Evolutionary conservation across 495 filamentous ascomycete genomes (phyloP).

Genomic region (Apiosordaria backusii): DNA sequence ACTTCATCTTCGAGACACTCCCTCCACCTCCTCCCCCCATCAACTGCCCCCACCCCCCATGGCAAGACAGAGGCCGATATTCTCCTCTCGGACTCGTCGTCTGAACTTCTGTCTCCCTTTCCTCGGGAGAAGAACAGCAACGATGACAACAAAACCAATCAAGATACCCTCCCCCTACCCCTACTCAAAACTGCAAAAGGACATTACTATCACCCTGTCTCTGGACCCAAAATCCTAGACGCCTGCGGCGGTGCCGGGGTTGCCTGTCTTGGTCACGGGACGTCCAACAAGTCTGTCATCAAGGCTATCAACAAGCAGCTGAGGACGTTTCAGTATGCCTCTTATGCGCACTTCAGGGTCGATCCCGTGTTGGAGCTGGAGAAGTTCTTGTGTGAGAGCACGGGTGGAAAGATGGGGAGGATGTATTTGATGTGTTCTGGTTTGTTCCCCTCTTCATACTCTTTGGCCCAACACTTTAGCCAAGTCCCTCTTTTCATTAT

Average conservation of each 20-base stretch:
- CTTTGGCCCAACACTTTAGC: not conserved
- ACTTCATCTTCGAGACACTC: conserved; percentile 1
- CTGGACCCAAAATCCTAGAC: conserved; percentile 58
- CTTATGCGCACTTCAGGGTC: conserved; percentile 41
- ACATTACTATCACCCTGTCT: conserved; percentile 38
- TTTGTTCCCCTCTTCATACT: conserved; percentile 26
- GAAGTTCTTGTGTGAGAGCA: conserved; percentile 39
- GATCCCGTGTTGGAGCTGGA: conserved; percentile 34
- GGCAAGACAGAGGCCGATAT: conserved; percentile 7
- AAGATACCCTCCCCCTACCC: not conserved
- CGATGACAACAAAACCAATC: not conserved
- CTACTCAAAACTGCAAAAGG: conserved; percentile 24
- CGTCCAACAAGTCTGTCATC: conserved; percentile 32
- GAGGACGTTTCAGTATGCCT: conserved; percentile 37
- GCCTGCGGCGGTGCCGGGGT: conserved; percentile 50
- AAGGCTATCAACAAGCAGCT: conserved; percentile 36
- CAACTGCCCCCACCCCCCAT: not conserved
- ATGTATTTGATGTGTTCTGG: conserved; percentile 53
- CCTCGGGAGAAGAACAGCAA: not conserved
- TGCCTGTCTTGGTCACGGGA: conserved; percentile 49
- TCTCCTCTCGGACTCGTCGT: not conserved
- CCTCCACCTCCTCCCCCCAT: not conserved
- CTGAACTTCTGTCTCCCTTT: not conserved
- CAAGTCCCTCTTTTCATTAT: too few relatives aligned
- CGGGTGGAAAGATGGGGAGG: conserved; percentile 42